A percentile compares a stretch with the other conserved stretches of the same genome.
Conservation (phyloP, 768 basidiomycete species). For the Naematelia encephala region DNA sequence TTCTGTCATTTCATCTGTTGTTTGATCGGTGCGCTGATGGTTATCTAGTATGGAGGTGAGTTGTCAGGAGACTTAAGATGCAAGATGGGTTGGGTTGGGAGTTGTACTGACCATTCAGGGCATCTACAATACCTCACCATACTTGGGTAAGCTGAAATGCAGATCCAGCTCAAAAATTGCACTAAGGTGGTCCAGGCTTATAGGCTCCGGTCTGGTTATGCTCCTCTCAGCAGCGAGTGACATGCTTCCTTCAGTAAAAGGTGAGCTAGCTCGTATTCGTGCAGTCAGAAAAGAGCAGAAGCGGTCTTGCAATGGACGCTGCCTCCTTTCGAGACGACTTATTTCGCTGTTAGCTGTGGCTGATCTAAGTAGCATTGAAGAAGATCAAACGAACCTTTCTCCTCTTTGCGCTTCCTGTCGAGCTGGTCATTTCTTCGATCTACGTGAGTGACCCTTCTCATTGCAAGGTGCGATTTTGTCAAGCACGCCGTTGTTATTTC, state of each 20-base stretch:
- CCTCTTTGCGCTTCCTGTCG: slow-evolving; percentile 66
- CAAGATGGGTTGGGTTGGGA: no score
- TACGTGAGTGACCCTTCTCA: slow-evolving; percentile 52
- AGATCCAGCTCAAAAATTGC: no score
- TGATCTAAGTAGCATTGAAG: slow-evolving; percentile 50
- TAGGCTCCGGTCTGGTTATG: slow-evolving; percentile 54
- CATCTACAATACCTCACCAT: slow-evolving; percentile 73
- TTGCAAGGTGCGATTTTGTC: no score
- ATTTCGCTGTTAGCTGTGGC: neutral
- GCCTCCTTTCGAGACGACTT: no score
- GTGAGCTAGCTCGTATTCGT: slow-evolving; percentile 51
- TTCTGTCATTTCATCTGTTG: no score
- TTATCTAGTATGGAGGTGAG: slow-evolving; percentile 41
- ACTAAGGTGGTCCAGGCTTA: slow-evolving; percentile 45
- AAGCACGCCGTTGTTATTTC: no score
- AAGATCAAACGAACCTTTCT: slow-evolving; percentile 60
- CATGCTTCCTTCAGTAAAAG: slow-evolving; percentile 50
- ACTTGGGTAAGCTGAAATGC: slow-evolving; percentile 63
- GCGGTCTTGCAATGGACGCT: no score
- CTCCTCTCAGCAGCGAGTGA: slow-evolving; percentile 53
- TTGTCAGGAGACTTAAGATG: no score
- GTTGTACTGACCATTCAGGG: slow-evolving; percentile 49
- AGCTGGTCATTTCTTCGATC: slow-evolving; percentile 58
- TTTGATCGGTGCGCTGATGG: slow-evolving; percentile 1
- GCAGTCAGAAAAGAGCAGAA: no score